phyloP scores from a whole-genome alignment of 108 stramenopile species.

The Nitzschia sp. region DNA sequence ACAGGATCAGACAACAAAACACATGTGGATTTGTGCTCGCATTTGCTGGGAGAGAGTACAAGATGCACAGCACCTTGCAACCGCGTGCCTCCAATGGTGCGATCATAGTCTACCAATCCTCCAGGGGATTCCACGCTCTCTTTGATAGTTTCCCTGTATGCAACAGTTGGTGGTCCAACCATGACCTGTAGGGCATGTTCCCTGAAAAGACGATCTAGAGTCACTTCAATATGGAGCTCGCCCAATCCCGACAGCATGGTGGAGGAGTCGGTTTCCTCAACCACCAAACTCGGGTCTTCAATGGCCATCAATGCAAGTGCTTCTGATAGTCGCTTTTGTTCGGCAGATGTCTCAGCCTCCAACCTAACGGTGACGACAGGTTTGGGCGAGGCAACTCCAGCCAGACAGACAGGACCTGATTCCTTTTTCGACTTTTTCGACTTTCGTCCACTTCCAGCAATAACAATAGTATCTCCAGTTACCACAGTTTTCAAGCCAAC shows the following conservation, averaged over 20 bases:
- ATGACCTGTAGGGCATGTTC: conserved; percentile 74
- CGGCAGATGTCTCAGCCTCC: conserved; percentile 63
- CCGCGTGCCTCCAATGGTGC: conserved; percentile 72
- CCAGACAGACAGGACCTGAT: conserved; percentile 35
- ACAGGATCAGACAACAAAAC: conserved; percentile 60
- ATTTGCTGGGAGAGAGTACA: conserved; percentile 35
- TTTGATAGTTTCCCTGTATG: conserved; percentile 76
- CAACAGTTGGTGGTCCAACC: conserved; percentile 75
- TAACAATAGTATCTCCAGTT: conserved; percentile 82
- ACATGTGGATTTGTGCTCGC: conserved; percentile 40
- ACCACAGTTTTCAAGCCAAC: conserved; percentile 80
- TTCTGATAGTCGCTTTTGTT: conserved; percentile 65
- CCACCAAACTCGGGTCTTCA: conserved; percentile 85
- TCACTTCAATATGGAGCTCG: conserved; percentile 86
- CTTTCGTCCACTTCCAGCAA: conserved; percentile 40
- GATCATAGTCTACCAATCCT: conserved; percentile 73
- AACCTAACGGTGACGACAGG: conserved; percentile 86
- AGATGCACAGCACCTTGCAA: conserved; percentile 72
- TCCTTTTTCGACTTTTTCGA: conserved; percentile 38
- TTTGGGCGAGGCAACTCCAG: conserved; percentile 80
- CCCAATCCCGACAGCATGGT: conserved; percentile 83
- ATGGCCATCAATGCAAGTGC: conserved; percentile 63
- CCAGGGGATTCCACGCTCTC: conserved; percentile 56
- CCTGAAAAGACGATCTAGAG: conserved; percentile 70
- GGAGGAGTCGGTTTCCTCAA: conserved; percentile 76